Percentiles rank a stretch among this genome's conserved stretches.
phyloP scores from a whole-genome alignment of 257 asterid genomes.

The Nemophila menziesii region DNA sequence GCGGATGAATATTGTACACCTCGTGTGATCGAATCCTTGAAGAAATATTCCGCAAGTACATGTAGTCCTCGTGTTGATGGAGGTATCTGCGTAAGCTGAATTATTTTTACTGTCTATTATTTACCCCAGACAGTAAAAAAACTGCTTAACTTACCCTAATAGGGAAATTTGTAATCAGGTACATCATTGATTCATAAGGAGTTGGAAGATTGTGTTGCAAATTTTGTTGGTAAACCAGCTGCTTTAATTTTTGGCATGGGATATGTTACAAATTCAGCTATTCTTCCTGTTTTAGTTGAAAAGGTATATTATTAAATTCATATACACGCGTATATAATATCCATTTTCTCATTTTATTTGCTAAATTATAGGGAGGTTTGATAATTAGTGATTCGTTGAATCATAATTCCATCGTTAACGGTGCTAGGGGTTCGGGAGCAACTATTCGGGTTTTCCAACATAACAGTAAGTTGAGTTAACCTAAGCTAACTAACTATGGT shows the following conservation, averaged over 20 bases:
- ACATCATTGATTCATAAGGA: constrained; percentile 71
- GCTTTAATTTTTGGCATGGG: constrained; percentile 97
- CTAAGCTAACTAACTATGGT: constrained; percentile 3
- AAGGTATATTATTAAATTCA: constrained; percentile 39
- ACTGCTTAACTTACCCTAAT: neutral
- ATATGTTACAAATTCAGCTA: constrained; percentile 87
- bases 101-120: constrained; percentile 5
- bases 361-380: constrained; percentile 63
- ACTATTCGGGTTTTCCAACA: constrained; percentile 93
- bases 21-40: constrained; percentile 81
- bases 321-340: neutral
- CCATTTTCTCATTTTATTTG: constrained; percentile 11
- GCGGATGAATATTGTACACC: constrained; percentile 98
- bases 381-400: constrained; percentile 92
- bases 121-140: neutral
- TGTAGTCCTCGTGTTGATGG: constrained; percentile 95
- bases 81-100: constrained; percentile 35
- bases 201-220: constrained; percentile 83
- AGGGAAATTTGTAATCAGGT: constrained; percentile 33
- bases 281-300: constrained; percentile 76
- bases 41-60: constrained; percentile 70
- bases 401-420: constrained; percentile 95
- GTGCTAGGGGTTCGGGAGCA: constrained; percentile 99
- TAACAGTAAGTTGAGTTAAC: constrained; percentile 38
- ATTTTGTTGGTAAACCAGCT: constrained; percentile 85